Conservation (phyloP, 495 filamentous ascomycete genomes). For the Lepidopterella palustris region DNA sequence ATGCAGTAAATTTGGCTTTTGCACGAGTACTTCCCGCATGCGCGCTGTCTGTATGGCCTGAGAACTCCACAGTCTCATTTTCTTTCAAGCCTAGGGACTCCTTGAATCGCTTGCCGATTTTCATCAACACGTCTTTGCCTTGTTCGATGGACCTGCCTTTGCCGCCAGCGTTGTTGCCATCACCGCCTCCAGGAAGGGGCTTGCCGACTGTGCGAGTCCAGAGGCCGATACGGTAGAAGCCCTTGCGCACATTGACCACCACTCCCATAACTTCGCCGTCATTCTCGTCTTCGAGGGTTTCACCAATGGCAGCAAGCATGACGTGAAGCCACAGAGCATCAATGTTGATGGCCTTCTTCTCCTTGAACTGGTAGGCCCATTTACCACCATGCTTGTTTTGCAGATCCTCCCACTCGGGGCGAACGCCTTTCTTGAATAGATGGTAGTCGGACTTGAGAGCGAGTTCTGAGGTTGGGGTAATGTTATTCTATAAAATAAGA, state of each 20-base stretch:
- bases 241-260: conserved; percentile 97
- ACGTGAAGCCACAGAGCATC: conserved; percentile 96
- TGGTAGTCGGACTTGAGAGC: conserved; percentile 98
- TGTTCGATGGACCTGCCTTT: conserved; percentile 68
- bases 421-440: conserved; percentile 94
- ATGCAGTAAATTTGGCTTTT: conserved; percentile 88
- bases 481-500: conserved; percentile 73
- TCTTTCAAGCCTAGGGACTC: conserved; percentile 70
- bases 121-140: conserved; percentile 72
- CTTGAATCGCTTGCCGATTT: conserved; percentile 87
- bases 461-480: conserved; percentile 88
- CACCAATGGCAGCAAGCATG: conserved; percentile 92
- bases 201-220: conserved; percentile 92
- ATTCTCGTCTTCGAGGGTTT: conserved; percentile 86
- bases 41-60: conserved; percentile 89
- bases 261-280: conserved; percentile 99
- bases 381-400: conserved; percentile 99
- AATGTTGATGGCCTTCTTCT: conserved; percentile 82
- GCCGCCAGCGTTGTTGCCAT: conserved; percentile 57
- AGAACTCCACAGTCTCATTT: conserved; percentile 81
- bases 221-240: conserved; percentile 88
- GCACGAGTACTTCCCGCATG: conserved; percentile 88
- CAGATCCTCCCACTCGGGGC: conserved; percentile 95
- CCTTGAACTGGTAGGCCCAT: conserved; percentile 96
- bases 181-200: conserved; percentile 66